Evolutionary conservation across 2,329 filamentous ascomycete species (phyloP), one percentile per base, ranked within the genome.

Genomic region (Diaporthe sp.): DNA sequence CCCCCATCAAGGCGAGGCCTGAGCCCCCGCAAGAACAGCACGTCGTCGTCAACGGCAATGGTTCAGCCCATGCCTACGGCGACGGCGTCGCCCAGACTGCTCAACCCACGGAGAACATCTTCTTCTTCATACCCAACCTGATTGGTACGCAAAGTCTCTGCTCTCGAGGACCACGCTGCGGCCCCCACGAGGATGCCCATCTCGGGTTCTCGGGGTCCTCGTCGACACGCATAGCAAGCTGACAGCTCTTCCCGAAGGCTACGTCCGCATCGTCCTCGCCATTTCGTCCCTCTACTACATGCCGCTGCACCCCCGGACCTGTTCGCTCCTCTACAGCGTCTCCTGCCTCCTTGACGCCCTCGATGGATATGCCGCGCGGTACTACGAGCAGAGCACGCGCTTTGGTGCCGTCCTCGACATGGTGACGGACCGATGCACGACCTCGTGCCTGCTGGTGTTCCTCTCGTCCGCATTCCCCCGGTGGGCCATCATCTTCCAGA

Each of bases 341-440:
- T 98, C 96, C 37, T 98, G 97, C 84, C 91, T 98, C 60, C 93
- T 99, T 79, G 97, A 99, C 84, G 97, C 96, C 61, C 91, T 98
- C 78, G 97, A 99, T 83, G 97, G 97, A 80, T 94, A 96, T 81
- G 96, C 96, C n/a, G 97, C 97, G 75, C 93, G 95, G 65, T 88
- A 91, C 93, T 96, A 91, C 83, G 92, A 98, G 81, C 97, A 99
- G 85, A 96, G 94, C 51, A 98, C 97, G 73, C 94, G 94, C 78
- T 99, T 99, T 84, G 97, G 97, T 78, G 97, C 96, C 44, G 96
- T 99, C 47, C 90, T 99, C 78, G 97, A 99, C 87, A 99, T 99
- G 97, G 96, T 99, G 77, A 99, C 97, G 25, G 97, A 99, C 85
- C 94, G 97, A 76, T 98, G 97, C 88, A 98, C 96, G 42, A 99